Evolutionary conservation across 495 filamentous ascomycete species (phyloP), one percentile per base, ranked within the genome.

Genomic region (Lophiotrema nucula): DNA sequence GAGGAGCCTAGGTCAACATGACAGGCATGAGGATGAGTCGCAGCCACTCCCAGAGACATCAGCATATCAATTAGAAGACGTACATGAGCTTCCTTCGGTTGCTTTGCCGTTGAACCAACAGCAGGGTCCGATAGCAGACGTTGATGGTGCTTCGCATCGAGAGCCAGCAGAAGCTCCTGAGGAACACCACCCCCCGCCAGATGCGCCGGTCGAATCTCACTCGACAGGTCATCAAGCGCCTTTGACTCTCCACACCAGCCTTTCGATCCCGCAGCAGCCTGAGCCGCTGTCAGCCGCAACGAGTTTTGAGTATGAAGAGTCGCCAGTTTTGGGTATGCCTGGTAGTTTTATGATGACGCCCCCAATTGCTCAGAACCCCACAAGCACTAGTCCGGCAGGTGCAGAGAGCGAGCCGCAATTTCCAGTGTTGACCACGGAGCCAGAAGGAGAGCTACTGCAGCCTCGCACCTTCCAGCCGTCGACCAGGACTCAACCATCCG

Each of bases 271-370:
- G 12, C 39, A 50, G 8, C 12, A 50, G 2, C 52, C 52, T 2
- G 66, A 67, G 37, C 62, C 65, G 8, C 28, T 53, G 22, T 72
- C 66, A 15, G 51, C 50, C 12, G 39, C 48, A 2, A 70, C 70
- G 15, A 67, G 69, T 41, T 70, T 73, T 44, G 70, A 73, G 33
- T 47, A 64, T 11, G 72, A 74, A 13, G 87, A 90, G 58, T 90
- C 71, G 38, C 72, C 70, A 3, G 53, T 72, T 10, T 72, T 93
- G 22, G 88, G 89, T 12, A 81, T 85, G 46, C 82, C 83, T 11
- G 80, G 79, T 28, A 77, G 76, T 39, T 83, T 83, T 49, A 70
- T 71, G 27, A 53, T 48, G 47, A 67, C 69, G 23, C 57, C 52
- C 22, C 56, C 68, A 21, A 78, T 88, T 10, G 73, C 68, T n/a